A percentile compares a stretch with the other conserved stretches of the same genome.
phyloP scores from a whole-genome alignment of 2,329 filamentous ascomycete genomes.

The Colletotrichum tropicale region DNA sequence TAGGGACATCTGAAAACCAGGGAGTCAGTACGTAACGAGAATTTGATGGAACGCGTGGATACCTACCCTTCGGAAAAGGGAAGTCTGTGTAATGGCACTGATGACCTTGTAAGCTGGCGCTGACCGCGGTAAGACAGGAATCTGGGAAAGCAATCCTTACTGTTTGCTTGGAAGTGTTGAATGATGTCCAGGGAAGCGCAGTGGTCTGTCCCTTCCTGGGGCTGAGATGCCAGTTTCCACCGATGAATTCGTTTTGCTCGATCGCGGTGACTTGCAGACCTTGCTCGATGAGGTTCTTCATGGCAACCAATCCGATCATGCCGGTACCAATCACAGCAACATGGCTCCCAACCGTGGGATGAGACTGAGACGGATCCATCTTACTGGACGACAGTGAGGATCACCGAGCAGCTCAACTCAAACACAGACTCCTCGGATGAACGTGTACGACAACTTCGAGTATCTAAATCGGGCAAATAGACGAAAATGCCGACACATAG shows the following conservation, averaged over 20 bases:
- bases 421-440: not conserved
- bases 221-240: slow-evolving; percentile 17
- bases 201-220: not conserved
- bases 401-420: not conserved
- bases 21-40: no score
- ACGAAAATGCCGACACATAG: accelerated
- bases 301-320: slow-evolving; percentile 14
- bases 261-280: slow-evolving; percentile 17
- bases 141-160: not conserved
- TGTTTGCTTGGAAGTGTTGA: slow-evolving; percentile 16
- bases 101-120: not conserved
- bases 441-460: not conserved
- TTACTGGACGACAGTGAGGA: not conserved
- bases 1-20: slow-evolving; percentile 31
- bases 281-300: slow-evolving; percentile 20
- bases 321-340: slow-evolving; percentile 30
- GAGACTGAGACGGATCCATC: not conserved
- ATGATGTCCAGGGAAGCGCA: slow-evolving; percentile 9
- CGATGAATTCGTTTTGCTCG: slow-evolving; percentile 10
- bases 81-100: slow-evolving; percentile 18
- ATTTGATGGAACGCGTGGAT: accelerated
- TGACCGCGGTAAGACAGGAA: not conserved
- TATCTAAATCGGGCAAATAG: not conserved
- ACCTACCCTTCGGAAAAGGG: not conserved
- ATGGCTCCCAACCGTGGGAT: slow-evolving; percentile 14